phyloP scores from a whole-genome alignment of 208 protist species.

The Histomonas meleagridis region DNA sequence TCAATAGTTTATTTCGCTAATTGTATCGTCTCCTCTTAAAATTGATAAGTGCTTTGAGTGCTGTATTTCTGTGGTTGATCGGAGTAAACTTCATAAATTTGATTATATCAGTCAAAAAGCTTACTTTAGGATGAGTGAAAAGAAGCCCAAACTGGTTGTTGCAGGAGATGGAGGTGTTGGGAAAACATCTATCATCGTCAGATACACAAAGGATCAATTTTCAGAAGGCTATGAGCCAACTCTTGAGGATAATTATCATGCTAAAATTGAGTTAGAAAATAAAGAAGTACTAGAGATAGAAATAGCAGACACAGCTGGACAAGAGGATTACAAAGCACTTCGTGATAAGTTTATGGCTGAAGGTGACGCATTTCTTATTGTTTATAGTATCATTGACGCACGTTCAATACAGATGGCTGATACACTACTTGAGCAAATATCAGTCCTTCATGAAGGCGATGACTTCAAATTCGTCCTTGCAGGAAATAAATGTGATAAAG shows the following conservation, averaged over 20 bases:
- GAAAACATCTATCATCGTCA: slow-evolving; percentile 62
- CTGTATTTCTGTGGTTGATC: too few relatives aligned
- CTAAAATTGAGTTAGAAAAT: not conserved
- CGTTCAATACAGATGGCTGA: not conserved
- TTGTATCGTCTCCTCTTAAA: too few relatives aligned
- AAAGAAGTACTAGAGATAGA: not conserved
- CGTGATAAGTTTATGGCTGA: slow-evolving; percentile 1
- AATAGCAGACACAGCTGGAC: slow-evolving; percentile 34
- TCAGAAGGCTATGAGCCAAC: slow-evolving; percentile 62
- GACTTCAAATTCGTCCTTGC: not conserved
- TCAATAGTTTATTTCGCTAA: too few relatives aligned
- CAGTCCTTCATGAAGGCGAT: not conserved
- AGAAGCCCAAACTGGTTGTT: slow-evolving; percentile 46
- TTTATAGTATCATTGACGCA: not conserved
- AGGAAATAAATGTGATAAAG: slow-evolving; percentile 35
- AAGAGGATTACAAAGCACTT: slow-evolving; percentile 35
- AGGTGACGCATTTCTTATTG: slow-evolving; percentile 29
- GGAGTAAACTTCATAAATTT: too few relatives aligned
- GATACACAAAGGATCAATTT: slow-evolving; percentile 57
- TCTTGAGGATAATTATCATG: slow-evolving; percentile 31
- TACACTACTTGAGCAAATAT: not conserved
- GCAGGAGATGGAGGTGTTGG: slow-evolving; percentile 62
- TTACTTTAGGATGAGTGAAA: too few relatives aligned
- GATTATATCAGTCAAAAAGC: too few relatives aligned
- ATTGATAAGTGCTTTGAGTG: too few relatives aligned